phyloP scores from a whole-genome alignment of 176 grass and related monocot genomes.

The Zoysia pacifica region DNA sequence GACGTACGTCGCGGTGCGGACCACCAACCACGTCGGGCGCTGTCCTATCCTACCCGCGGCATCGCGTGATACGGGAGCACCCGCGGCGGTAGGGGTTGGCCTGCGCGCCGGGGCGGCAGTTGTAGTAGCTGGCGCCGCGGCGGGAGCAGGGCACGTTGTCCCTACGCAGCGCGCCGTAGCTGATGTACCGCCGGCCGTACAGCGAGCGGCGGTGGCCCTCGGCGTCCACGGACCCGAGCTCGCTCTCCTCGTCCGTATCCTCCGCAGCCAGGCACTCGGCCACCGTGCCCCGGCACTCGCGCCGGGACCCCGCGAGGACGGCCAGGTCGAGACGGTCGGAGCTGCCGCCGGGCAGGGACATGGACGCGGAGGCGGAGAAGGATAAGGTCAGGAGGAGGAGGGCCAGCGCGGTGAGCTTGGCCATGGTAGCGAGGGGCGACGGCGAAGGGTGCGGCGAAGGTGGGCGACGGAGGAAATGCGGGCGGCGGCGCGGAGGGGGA shows the following conservation, averaged over 20 bases:
- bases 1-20: too few species aligned
- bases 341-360: too few species aligned
- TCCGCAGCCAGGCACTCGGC: conserved; percentile 39
- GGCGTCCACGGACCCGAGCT: conserved; percentile 16
- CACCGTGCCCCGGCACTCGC: conserved; percentile 54
- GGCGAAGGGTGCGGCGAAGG: too few species aligned
- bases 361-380: background rate
- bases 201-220: conserved; percentile 57
- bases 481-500: conserved; percentile 5
- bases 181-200: conserved; percentile 52
- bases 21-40: too few species aligned
- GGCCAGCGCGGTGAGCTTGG: conserved; percentile 11
- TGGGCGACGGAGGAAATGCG: background rate
- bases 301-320: too few species aligned
- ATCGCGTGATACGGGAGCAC: conserved; percentile 75
- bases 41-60: conserved; percentile 49
- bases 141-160: conserved; percentile 68
- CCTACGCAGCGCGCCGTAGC: conserved; percentile 67
- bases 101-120: conserved; percentile 74
- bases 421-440: conserved; percentile 27
- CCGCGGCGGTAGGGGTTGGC: conserved; percentile 79
- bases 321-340: too few species aligned
- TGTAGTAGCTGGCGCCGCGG: conserved; percentile 83
- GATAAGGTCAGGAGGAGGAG: conserved; percentile 14
- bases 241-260: conserved; percentile 35